phyloP scores from a whole-genome alignment of 208 protist species.

The Tritrichomonas foetus region DNA sequence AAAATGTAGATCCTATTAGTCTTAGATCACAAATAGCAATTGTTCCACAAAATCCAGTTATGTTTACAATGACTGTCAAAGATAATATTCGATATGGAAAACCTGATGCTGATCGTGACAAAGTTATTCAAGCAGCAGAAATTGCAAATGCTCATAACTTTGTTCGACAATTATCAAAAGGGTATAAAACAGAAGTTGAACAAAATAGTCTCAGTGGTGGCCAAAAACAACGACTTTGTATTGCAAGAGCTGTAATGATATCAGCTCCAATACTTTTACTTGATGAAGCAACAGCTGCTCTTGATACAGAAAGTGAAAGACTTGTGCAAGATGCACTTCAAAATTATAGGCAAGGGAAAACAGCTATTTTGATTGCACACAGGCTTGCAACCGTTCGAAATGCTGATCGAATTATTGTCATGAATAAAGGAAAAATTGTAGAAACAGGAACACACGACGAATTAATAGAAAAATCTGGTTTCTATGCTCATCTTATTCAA shows the following conservation, averaged over 20 bases:
- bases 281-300: conserved; percentile 74
- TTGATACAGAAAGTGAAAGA: not conserved
- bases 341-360: not conserved
- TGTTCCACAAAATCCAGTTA: conserved; percentile 83
- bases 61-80: conserved; percentile 68
- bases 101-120: not conserved
- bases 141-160: not conserved
- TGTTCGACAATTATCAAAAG: not conserved
- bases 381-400: not conserved
- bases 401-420: not conserved
- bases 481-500: not conserved
- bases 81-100: conserved; percentile 59
- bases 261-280: conserved; percentile 77
- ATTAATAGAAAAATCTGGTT: not conserved
- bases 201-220: conserved; percentile 54
- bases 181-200: not conserved
- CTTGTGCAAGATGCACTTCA: not conserved
- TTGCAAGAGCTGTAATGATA: conserved; percentile 86
- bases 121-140: not conserved
- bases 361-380: not conserved
- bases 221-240: conserved; percentile 85
- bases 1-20: conserved; percentile 65
- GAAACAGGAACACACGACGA: not conserved
- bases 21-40: conserved; percentile 76
- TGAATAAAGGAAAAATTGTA: not conserved